Percentiles rank a stretch among this genome's conserved stretches.
phyloP scores from a whole-genome alignment of 768 basidiomycete species.

The Saitozyma sp. region DNA sequence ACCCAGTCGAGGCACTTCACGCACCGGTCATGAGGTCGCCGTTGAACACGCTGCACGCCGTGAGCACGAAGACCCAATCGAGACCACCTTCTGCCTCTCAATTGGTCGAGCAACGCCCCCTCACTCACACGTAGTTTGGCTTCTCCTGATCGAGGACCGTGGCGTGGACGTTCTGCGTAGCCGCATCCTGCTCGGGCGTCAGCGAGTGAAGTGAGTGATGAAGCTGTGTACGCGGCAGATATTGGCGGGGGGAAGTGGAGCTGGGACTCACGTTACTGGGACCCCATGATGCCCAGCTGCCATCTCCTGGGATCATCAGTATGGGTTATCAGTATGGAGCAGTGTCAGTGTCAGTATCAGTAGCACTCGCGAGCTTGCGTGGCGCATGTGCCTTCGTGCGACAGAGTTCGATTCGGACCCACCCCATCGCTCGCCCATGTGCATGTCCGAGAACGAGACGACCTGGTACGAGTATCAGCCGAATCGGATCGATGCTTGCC shows the following conservation, averaged over 20 bases:
- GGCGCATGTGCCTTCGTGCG: no score
- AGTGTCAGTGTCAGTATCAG: constrained; percentile 52
- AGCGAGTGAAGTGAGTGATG: constrained; percentile 51
- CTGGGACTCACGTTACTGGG: background rate
- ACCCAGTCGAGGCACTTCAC: constrained; percentile 53
- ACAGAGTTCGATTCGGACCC: constrained; percentile 47
- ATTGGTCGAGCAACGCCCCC: no score
- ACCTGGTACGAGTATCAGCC: constrained; percentile 37
- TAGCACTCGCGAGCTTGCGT: background rate
- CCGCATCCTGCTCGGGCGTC: constrained; percentile 60
- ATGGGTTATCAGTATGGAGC: background rate
- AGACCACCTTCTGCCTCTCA: background rate
- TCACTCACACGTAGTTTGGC: constrained; percentile 63
- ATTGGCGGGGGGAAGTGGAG: no score
- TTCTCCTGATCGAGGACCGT: constrained; percentile 61
- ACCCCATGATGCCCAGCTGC: constrained; percentile 9
- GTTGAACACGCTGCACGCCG: constrained; percentile 59
- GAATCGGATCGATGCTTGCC: background rate
- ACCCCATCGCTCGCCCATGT: constrained; percentile 75
- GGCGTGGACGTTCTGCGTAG: constrained; percentile 64
- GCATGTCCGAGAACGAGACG: constrained; percentile 72
- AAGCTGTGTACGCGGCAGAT: background rate
- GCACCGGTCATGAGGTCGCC: constrained; percentile 75
- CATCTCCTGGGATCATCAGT: background rate
- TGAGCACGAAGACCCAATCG: background rate